phyloP scores from a whole-genome alignment of 2,329 filamentous ascomycete genomes.

The Aspergillus sp. region DNA sequence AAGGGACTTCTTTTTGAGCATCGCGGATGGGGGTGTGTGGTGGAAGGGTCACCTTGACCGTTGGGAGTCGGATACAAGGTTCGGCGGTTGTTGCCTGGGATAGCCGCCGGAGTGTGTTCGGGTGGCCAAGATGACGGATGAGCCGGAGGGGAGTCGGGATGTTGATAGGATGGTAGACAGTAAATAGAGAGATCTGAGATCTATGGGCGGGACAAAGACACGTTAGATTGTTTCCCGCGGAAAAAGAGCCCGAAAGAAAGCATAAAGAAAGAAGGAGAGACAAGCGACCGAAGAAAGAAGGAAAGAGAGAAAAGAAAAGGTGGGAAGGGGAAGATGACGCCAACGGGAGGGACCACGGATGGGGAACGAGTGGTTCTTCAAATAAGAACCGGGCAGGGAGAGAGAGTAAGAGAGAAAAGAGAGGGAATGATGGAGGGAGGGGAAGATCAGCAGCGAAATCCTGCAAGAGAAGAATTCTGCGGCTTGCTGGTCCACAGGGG shows the following conservation, averaged over 20 bases:
- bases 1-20: constrained; percentile 39
- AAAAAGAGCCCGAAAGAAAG: not conserved
- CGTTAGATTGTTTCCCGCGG: constrained; percentile 5
- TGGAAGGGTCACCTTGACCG: too few relatives aligned
- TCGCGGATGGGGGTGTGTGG: constrained; percentile 20
- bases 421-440: not conserved
- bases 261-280: constrained; percentile 3
- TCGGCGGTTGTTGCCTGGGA: too few relatives aligned
- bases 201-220: constrained; percentile 7
- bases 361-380: not conserved
- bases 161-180: too few relatives aligned
- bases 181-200: too few relatives aligned
- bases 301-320: constrained; percentile 7
- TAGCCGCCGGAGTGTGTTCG: too few relatives aligned
- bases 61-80: too few relatives aligned
- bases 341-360: not conserved
- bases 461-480: not conserved
- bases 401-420: not conserved
- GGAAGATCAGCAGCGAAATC: not conserved
- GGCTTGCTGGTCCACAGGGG: not conserved
- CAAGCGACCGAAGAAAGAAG: not conserved
- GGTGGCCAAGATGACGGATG: too few relatives aligned
- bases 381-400: not conserved
- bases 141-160: too few relatives aligned
- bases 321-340: not conserved